Base-by-base conservation (phyloP, 23 red algal species). In the Gracilariopsis chorda region DNA sequence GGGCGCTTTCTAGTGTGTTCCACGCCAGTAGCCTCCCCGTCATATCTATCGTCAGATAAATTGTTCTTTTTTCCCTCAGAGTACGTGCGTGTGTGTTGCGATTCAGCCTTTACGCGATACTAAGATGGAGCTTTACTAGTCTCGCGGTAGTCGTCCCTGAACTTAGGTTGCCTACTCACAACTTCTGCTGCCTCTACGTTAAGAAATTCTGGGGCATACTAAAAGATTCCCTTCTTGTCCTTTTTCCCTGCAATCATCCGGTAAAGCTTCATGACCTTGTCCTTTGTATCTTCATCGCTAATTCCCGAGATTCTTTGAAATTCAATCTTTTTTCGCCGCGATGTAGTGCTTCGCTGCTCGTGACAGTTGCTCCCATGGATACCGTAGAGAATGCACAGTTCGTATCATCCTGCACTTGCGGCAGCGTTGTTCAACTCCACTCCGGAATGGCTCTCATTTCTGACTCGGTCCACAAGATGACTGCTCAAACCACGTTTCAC, bases 401-500 rank as follows among this genome's bases (percentile, higher is more conserved):
- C 72, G 23, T 13, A 19, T 21, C 13, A 78, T 19, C 23, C 72
- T 43, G 0, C 48, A 19, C 16, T 44, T 78, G 16, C 13, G 39
- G 32, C 72, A 78, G 20, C 0, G 43, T 19, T 0, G 1, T 30
- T 78, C 39, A 10, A 78, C 42, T 17, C 0, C 34, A 47, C n/a
- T 48, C 72, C 72, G 49, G 32, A 52, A 53, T 30, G 27, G 25
- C 34, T 63, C 58, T 23, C 0, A 0, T 63, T 63, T 63, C 58
- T 63, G 58, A 63, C 34, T 78, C 20, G 1, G 42, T 17, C 72
- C 72, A 35, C 32, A 0, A 8, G 43, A 33, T 23, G 72, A 78
- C 72, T 78, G 72, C 42, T 48, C 72, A 7, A 78, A 17, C 40
- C 72, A 78, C 19, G 20, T 25, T 78, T 78, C 72, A 51, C 39